Evolutionary conservation across 2,329 filamentous ascomycete species (phyloP).

Genomic region (Alternaria hordeiaustralica): DNA sequence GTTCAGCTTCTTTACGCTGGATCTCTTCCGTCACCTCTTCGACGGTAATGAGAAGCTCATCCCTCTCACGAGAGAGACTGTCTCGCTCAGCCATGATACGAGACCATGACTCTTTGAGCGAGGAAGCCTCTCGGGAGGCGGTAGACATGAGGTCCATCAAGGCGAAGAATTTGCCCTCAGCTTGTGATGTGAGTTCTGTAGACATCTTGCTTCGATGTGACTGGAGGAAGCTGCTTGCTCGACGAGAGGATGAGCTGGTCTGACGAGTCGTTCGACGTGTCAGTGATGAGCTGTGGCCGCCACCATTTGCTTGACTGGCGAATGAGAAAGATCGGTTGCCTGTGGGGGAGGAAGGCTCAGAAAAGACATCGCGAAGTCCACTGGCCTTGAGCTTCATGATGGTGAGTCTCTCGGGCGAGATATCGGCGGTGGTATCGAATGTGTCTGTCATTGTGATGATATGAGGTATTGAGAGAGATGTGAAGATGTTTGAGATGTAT

Average conservation of each 20-base stretch:
- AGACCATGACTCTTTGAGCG: conserved; percentile 33
- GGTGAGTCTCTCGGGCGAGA: conserved; percentile 31
- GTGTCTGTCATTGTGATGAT: conserved; percentile 6
- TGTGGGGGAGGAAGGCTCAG: conserved; percentile 27
- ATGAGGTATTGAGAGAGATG: too few species aligned
- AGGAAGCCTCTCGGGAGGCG: conserved; percentile 31
- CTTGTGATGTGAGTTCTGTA: conserved; percentile 30
- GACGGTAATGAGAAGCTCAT: conserved; percentile 25
- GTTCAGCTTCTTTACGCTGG: conserved; percentile 31
- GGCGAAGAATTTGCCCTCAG: conserved; percentile 36
- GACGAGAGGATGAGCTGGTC: conserved; percentile 23
- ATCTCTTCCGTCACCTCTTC: conserved; percentile 33
- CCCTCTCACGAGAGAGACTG: conserved; percentile 23
- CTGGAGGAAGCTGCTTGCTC: conserved; percentile 29
- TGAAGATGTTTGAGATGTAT: neutral
- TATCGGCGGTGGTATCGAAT: conserved; percentile 10
- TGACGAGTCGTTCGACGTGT: conserved; percentile 25
- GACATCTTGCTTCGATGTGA: conserved; percentile 36
- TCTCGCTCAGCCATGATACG: conserved; percentile 37
- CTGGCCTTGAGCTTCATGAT: conserved; percentile 31
- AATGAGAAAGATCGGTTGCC: conserved; percentile 20
- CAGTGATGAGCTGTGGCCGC: conserved; percentile 11
- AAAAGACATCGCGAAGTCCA: conserved; percentile 30
- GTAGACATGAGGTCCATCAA: conserved; percentile 37
- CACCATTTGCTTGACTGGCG: neutral